Evolutionary conservation across 2,329 filamentous ascomycete species (phyloP).

Genomic region (Diaporthe amygdali): DNA sequence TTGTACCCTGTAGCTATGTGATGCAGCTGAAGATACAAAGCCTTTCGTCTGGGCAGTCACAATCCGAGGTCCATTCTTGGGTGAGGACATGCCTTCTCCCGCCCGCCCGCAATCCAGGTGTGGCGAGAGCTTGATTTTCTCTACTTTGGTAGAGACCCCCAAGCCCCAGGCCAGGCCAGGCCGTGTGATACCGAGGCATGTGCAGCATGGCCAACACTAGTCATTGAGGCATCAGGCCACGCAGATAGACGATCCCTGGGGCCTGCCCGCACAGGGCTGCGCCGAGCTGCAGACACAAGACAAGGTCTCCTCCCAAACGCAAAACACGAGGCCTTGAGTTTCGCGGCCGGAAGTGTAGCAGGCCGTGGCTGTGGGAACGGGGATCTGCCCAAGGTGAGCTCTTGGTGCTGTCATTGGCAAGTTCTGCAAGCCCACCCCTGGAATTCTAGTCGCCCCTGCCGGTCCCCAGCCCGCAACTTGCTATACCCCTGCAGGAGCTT

Average conservation of each 20-base stretch:
- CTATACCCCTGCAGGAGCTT: neutral
- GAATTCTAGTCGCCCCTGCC: constrained; percentile 3
- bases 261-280: neutral
- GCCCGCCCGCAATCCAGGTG: too few species aligned
- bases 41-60: neutral
- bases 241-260: neutral
- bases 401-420: constrained; percentile 2
- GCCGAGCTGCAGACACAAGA: neutral
- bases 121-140: constrained; percentile 16
- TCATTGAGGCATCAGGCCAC: neutral
- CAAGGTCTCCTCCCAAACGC: constrained; percentile 11
- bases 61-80: neutral
- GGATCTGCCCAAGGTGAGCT: neutral
- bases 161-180: neutral
- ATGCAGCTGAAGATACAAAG: neutral
- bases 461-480: neutral
- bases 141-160: neutral
- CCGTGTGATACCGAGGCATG: constrained; percentile 14
- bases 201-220: constrained; percentile 5
- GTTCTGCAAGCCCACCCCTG: constrained; percentile 2
- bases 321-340: constrained; percentile 6
- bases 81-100: neutral
- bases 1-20: neutral
- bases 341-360: constrained; percentile 6
- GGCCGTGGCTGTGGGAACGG: neutral